Evolutionary conservation across 345 rosid species (phyloP), one percentile per base, ranked within the genome.

Genomic region (Dipteronia dyeriana): DNA sequence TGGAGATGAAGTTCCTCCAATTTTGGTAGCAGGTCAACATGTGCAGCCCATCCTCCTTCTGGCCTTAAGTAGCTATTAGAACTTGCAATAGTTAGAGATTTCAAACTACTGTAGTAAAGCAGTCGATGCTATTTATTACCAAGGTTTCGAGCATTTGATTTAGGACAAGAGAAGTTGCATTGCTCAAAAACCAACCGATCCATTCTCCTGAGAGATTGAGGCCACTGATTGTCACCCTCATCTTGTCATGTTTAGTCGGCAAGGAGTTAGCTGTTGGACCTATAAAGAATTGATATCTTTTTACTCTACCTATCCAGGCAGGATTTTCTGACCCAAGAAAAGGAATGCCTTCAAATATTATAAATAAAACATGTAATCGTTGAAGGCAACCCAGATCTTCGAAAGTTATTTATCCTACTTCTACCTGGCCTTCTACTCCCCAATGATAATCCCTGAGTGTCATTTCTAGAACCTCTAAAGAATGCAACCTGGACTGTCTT

Each of bases 391-490:
- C 51, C 12, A 81, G 63, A 74, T 78, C 87, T 25, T 79, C 76
- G n/a, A 85, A 73, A 43, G 73, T 71, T 70, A 81, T 80, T 71
- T 79, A 76, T 22, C 83, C 79, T 23, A 77, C 68, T 59, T 82
- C 81, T 65, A 41, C 63, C 26, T 84, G 34, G 64, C 63, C 79
- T 23, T 57, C 69, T 54, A 82, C 66, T 16, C 71, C 76, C 83
- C 87, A 85, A 26, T 75, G 80, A 60, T 83, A 85, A 67, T 74
- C 78, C 75, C 89, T 85, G 39, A 65, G 76, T 2, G 86, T 77
- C 89, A 87, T 85, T 81, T 85, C 84, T 47, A 89, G 75, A 64
- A 70, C 75, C 75, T 87, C 88, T 22, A 89, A 68, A 71, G 71
- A 70, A 43, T 74, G 54, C 77, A 89, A 79, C 29, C 75, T 70